Base-by-base conservation (phyloP, 1,139 yeast genomes). In the Chernovozyma sophiae-reginae region DNA sequence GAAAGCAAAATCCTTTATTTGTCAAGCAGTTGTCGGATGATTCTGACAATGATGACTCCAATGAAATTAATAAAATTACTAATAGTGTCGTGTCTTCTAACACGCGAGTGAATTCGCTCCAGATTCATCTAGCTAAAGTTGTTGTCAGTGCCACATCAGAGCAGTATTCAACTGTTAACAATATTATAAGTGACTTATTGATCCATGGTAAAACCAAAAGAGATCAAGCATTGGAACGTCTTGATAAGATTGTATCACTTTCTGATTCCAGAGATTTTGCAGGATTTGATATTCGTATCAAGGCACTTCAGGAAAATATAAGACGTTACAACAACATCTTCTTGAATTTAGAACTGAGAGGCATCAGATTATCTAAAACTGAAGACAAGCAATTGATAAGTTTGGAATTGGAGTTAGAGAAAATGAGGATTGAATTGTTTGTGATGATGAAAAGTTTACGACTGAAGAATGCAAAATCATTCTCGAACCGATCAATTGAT, bases 151-250 rank as follows among this genome's bases (percentile, higher is more conserved):
- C 92, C 35, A 87, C 85, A 41, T 83, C 96, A 0, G 58, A 58
- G 23, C 96, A 89, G 49, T 90, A 86, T 54, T 69, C 75, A 33
- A 73, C 86, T 0, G 58, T 86, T 23, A 84, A 75, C 53, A 74
- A 77, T 35, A 74, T 87, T 33, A 70, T 76, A 4, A 73, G 79
- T 34, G 85, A 85, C 44, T 62, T 89, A 33, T 53, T 90, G 40
- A 63, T 86, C 18, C 83, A 81, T 49, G 65, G 76, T 4, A 90
- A 85, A 47, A 81, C 86, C 3, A 68, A 72, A 30, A 70, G 73
- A 38, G 79, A 77, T 48, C 68, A 72, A 32, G 55, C 80, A 31
- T 71, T 76, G 38, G 80, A 81, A 42, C 70, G 79, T 30, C 58
- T 89, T 32, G 81, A 85, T 39, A 81, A 79, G 46, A 65, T 87